A percentile compares a stretch with the other conserved stretches of the same genome.
These are phyloP conservation scores for Triglochin maritima DNA, from an alignment of 106 monocot species.

Conservation along the genomic window DNA sequence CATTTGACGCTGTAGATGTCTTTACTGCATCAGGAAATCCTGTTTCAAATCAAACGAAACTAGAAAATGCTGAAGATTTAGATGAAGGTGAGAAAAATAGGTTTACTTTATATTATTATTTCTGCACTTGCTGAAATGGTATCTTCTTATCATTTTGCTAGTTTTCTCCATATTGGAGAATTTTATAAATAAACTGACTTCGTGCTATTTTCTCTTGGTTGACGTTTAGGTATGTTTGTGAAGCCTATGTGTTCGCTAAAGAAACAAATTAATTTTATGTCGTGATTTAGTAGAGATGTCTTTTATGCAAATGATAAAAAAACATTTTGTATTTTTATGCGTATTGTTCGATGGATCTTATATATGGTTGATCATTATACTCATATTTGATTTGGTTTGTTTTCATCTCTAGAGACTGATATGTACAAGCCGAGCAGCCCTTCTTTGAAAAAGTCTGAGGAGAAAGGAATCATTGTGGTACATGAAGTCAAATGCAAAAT, in stretches of 20 bases:
- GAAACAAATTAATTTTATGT: too few relatives aligned
- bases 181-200: background rate
- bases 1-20: too few relatives aligned
- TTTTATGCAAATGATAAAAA: too few relatives aligned
- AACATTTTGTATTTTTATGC: too few relatives aligned
- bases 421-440: conserved; percentile 73
- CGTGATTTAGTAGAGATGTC: too few relatives aligned
- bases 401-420: conserved; percentile 35
- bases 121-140: background rate
- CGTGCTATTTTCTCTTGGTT: background rate
- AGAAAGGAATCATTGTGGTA: conserved; percentile 69
- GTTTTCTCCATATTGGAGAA: too few relatives aligned
- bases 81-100: conserved; percentile 53
- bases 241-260: too few relatives aligned
- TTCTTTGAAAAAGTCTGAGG: conserved; percentile 77
- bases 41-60: conserved; percentile 19
- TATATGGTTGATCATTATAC: background rate
- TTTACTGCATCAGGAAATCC: conserved; percentile 32
- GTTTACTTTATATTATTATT: background rate
- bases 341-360: too few relatives aligned
- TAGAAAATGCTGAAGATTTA: conserved; percentile 39
- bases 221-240: background rate
- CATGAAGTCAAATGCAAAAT: conserved; percentile 98
- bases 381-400: conserved; percentile 1
- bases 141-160: too few relatives aligned